phyloP scores from a whole-genome alignment of 1,284 basidiomycete genomes.

The Cutaneotrichosporon cutaneum region DNA sequence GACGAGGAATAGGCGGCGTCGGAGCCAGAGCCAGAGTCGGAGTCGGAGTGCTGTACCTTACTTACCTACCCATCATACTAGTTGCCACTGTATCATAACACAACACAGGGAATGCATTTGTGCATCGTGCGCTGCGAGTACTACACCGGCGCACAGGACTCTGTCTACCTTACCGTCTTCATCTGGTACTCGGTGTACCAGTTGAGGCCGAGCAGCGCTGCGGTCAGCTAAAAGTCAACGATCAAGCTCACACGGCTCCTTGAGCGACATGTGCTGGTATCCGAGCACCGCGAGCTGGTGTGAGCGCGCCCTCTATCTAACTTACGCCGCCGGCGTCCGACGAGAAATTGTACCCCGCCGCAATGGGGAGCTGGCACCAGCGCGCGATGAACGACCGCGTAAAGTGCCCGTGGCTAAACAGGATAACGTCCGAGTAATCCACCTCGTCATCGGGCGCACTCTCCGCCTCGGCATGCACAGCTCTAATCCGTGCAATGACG shows the following conservation, averaged over 20 bases:
- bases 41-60: neutral
- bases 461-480: slow-evolving; percentile 65
- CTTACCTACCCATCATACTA: neutral
- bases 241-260: slow-evolving; percentile 48
- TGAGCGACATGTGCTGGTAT: slow-evolving; percentile 53
- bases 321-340: slow-evolving; percentile 51
- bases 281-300: slow-evolving; percentile 50
- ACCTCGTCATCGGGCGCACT: slow-evolving; percentile 7
- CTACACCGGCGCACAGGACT: neutral
- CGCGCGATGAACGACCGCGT: slow-evolving; percentile 70
- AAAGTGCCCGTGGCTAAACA: slow-evolving; percentile 70
- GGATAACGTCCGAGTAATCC: slow-evolving; percentile 48
- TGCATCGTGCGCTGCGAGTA: neutral
- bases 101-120: neutral
- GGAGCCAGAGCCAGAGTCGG: neutral
- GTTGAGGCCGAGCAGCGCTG: slow-evolving; percentile 52
- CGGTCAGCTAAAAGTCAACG: slow-evolving; percentile 16
- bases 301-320: slow-evolving; percentile 5
- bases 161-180: slow-evolving; percentile 23
- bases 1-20: slow-evolving; percentile 5
- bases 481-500: slow-evolving; percentile 71
- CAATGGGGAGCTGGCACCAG: slow-evolving; percentile 53
- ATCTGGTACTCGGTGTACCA: slow-evolving; percentile 52
- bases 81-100: neutral
- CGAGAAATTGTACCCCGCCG: slow-evolving; percentile 52